Evolutionary conservation across 106 monocot genomes (phyloP), one percentile per base, ranked within the genome.

Genomic region (Phalaenopsis aphrodite): DNA sequence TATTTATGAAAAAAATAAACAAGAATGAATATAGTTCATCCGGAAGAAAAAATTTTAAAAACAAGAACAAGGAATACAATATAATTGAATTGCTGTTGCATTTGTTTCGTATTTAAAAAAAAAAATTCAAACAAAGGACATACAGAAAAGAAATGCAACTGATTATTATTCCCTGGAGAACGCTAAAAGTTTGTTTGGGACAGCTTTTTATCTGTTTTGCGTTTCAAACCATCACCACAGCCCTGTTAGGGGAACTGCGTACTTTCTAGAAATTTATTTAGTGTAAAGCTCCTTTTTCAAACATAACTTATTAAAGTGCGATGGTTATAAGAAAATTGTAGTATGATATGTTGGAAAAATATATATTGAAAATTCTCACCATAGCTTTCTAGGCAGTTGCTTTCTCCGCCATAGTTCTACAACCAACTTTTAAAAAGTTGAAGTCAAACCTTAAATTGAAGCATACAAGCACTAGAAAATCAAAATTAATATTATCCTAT

Each of bases 401-500:
- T 30, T 30, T 30, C 30, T 30, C 30, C 30, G 30, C 30, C 30
- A 30, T 30, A 30, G 30, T 30, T 30, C 30, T 30, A 30, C 30
- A 30, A 30, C 30, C 30, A 30, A 30, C 30, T 30, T 30, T 30
- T 30, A 30, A 30, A 30, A 30, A 30, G 30, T 30, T 30, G 30
- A 30, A 30, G 30, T 30, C 30, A 30, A 0, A 30, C 0, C 30
- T 30, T 30, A 30, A 30, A 39, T 14, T 69, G 38, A 9, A 39
- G 36, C 38, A 69, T 69, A 14, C 18, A 38, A 30, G 36, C 30
- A 4, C 3, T 69, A 69, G 69, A 69, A 69, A 69, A 38, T 37
- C 69, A 68, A 39, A 8, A 77, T 66, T 38, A 46, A 55, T 42
- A 39, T 42, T 46, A 81, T 23, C 80, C 21, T 61, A 61, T 61